A percentile compares a stretch with the other conserved stretches of the same genome.
Evolutionary conservation across 352 stramenopile species (phyloP).

Genomic region (Globisporangium echinulatum): DNA sequence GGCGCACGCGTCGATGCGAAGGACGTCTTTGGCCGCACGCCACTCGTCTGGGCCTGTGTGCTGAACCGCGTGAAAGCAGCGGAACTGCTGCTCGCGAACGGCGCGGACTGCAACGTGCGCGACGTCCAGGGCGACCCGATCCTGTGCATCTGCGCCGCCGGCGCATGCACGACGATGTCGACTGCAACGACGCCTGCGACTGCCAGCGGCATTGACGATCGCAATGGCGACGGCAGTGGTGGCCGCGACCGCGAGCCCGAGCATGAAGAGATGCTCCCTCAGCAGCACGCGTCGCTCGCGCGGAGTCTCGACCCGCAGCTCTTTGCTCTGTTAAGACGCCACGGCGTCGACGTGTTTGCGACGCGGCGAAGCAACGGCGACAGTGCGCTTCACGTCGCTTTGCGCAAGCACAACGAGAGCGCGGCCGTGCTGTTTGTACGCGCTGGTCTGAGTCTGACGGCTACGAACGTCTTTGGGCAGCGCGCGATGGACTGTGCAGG

Average conservation of each 20-base stretch:
- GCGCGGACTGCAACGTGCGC: conserved; percentile 50
- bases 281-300: conserved; percentile 19
- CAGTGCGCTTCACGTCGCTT: conserved; percentile 64
- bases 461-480: conserved; percentile 51
- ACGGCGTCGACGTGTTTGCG: conserved; percentile 49
- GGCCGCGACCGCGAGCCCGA: conserved; percentile 18
- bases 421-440: conserved; percentile 65
- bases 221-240: conserved; percentile 17
- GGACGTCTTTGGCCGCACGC: conserved; percentile 65
- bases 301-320: conserved; percentile 44
- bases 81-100: conserved; percentile 44
- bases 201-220: conserved; percentile 12
- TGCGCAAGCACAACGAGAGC: conserved; percentile 62
- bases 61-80: conserved; percentile 59
- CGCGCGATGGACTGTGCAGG: conserved; percentile 68
- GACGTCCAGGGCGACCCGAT: conserved; percentile 61
- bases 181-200: conserved; percentile 2
- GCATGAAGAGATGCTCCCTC: conserved; percentile 2
- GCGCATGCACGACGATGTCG: conserved; percentile 21
- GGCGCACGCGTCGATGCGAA: conserved; percentile 46
- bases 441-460: conserved; percentile 57
- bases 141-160: conserved; percentile 58
- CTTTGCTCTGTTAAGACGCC: conserved; percentile 39
- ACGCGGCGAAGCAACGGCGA: conserved; percentile 59
- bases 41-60: conserved; percentile 65